Conservation (phyloP, 1,284 basidiomycete species). For the Ceratobasidium sp. region DNA sequence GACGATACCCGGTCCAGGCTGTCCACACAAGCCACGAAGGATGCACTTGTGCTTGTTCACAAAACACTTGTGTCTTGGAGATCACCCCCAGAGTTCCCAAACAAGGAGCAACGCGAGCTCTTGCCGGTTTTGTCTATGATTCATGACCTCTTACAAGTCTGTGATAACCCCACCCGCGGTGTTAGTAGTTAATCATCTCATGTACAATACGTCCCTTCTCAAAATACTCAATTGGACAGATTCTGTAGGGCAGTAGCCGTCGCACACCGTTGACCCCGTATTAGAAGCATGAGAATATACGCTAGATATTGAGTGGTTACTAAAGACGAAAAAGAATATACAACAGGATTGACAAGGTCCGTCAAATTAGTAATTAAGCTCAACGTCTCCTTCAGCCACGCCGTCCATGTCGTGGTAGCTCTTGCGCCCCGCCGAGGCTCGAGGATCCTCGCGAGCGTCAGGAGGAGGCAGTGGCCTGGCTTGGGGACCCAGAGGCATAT, state of each 20-base stretch:
- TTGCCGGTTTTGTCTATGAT: constrained; percentile 13
- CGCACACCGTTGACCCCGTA: too few species aligned
- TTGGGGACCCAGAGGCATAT: constrained; percentile 49
- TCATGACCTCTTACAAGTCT: constrained; percentile 20
- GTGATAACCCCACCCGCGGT: neutral
- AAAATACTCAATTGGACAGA: too few species aligned
- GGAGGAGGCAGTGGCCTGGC: constrained; percentile 65
- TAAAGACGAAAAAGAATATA: constrained; percentile 31
- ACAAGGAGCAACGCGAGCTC: neutral
- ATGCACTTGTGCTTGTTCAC: constrained; percentile 24
- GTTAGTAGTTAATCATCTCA: neutral
- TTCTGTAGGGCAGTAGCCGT: too few species aligned
- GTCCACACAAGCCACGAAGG: constrained; percentile 19
- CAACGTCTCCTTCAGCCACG: constrained; percentile 84
- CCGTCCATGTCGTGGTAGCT: constrained; percentile 89
- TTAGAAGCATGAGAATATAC: neutral
- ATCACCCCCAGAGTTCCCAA: neutral
- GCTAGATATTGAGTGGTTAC: constrained; percentile 26
- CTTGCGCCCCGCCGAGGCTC: constrained; percentile 79
- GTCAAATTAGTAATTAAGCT: constrained; percentile 44
- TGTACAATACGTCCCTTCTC: neutral
- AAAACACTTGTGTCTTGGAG: neutral
- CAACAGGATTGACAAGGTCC: neutral
- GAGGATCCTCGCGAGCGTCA: constrained; percentile 84
- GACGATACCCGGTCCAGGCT: neutral